A percentile compares a stretch with the other conserved stretches of the same genome.
Conservation (phyloP, 2,329 filamentous ascomycete genomes). For the Penicillium digitatum region DNA sequence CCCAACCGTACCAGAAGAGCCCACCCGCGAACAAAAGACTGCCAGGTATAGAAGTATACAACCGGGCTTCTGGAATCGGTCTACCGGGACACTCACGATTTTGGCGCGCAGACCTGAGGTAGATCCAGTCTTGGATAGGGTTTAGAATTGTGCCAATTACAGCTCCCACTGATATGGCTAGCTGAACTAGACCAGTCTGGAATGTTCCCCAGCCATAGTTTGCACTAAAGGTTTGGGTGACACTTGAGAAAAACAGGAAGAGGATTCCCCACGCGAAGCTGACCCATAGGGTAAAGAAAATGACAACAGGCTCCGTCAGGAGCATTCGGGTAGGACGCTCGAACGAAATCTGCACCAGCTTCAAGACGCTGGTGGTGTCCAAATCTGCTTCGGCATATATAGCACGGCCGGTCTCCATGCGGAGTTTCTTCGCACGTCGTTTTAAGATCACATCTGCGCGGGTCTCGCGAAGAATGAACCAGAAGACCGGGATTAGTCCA, state of each 20-base stretch:
- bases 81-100: conserved; percentile 37
- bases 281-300: conserved; percentile 45
- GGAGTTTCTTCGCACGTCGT: conserved; percentile 39
- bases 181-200: conserved; percentile 39
- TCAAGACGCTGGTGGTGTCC: conserved; percentile 20
- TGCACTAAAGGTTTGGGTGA: conserved; percentile 39
- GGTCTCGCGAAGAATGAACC: conserved; percentile 42
- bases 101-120: conserved; percentile 17
- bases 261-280: conserved; percentile 45
- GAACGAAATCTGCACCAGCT: conserved; percentile 39
- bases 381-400: conserved; percentile 29
- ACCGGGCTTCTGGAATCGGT: conserved; percentile 43
- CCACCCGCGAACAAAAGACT: conserved; percentile 36
- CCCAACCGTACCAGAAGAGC: conserved; percentile 39
- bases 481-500: conserved; percentile 41
- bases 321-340: conserved; percentile 40
- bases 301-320: conserved; percentile 43
- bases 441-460: conserved; percentile 43
- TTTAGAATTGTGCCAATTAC: conserved; percentile 42
- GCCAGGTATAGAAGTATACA: conserved; percentile 44
- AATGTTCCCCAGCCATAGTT: conserved; percentile 37
- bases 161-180: conserved; percentile 43
- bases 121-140: conserved; percentile 37
- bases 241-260: conserved; percentile 42
- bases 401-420: conserved; percentile 32